Conservation (phyloP, 345 rosid species). For the Bruguiera sexangula region DNA sequence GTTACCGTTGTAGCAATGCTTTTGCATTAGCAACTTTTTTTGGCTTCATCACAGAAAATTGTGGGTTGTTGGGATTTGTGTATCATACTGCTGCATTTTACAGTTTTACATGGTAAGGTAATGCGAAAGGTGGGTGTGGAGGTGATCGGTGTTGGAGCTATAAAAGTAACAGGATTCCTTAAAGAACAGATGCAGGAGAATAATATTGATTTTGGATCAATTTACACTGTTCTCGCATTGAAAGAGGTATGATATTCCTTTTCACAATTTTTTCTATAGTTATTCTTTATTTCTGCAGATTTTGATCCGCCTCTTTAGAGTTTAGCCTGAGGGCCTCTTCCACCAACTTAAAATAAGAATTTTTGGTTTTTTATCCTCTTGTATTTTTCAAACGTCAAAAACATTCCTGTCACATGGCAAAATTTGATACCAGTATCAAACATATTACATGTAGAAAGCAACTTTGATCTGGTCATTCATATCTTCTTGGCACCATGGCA, state of each 20-base stretch:
- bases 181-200: constrained; percentile 78
- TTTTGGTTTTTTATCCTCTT: neutral
- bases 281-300: neutral
- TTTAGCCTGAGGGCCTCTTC: neutral
- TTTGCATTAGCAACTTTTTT: neutral
- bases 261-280: neutral
- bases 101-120: constrained; percentile 89
- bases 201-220: constrained; percentile 58
- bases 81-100: constrained; percentile 18
- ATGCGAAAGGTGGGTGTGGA: constrained; percentile 90
- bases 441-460: neutral
- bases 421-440: constrained; percentile 1
- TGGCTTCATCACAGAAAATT: constrained; percentile 6
- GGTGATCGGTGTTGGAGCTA: constrained; percentile 72
- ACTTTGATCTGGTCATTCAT: constrained; percentile 14
- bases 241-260: constrained; percentile 61
- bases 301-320: neutral
- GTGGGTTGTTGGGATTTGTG: constrained; percentile 17
- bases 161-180: constrained; percentile 82
- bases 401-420: neutral
- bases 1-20: neutral
- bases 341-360: neutral
- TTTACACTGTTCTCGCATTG: constrained; percentile 74
- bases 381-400: no score
- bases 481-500: constrained; percentile 21